phyloP scores from a whole-genome alignment of 768 basidiomycete genomes.

The Lactarius evosmus region DNA sequence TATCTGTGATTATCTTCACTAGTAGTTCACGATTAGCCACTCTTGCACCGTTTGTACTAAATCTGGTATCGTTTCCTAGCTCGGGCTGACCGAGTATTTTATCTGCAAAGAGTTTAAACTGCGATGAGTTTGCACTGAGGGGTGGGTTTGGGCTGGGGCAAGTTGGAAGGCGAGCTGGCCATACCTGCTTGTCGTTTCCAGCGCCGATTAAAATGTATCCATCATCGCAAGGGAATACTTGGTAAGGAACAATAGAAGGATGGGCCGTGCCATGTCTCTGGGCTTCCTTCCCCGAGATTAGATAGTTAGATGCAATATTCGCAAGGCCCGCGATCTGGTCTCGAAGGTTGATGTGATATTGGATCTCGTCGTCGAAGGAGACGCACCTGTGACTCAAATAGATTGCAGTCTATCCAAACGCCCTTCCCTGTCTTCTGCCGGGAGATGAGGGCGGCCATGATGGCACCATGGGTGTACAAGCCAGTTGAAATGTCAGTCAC shows the following conservation, averaged over 20 bases:
- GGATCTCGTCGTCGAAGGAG: not conserved
- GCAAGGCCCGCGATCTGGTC: slow-evolving; percentile 81
- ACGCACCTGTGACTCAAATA: slow-evolving; percentile 86
- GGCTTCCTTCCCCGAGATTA: slow-evolving; percentile 81
- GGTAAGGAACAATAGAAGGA: slow-evolving; percentile 91
- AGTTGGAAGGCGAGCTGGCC: not conserved
- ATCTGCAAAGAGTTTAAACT: slow-evolving; percentile 71
- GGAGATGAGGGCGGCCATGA: slow-evolving; percentile 85
- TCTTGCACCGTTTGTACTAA: slow-evolving; percentile 68
- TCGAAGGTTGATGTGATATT: not conserved
- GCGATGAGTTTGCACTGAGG: slow-evolving; percentile 5
- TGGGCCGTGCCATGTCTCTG: slow-evolving; percentile 88
- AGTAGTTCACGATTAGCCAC: slow-evolving; percentile 74
- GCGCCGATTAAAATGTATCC: slow-evolving; percentile 93
- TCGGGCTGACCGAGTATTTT: slow-evolving; percentile 60
- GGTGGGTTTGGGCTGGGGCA: not conserved
- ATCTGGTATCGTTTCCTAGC: slow-evolving; percentile 59
- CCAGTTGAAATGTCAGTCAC: slow-evolving; percentile 87
- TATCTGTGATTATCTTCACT: slow-evolving; percentile 60
- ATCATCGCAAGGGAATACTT: slow-evolving; percentile 83
- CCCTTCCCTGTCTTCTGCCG: slow-evolving; percentile 82
- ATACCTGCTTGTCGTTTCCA: slow-evolving; percentile 82
- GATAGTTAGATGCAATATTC: slow-evolving; percentile 91
- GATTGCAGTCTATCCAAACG: slow-evolving; percentile 87
- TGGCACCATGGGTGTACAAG: slow-evolving; percentile 87